Evolutionary conservation across 495 filamentous ascomycete species (phyloP), one percentile per base, ranked within the genome.

Genomic region (Letharia columbiana): DNA sequence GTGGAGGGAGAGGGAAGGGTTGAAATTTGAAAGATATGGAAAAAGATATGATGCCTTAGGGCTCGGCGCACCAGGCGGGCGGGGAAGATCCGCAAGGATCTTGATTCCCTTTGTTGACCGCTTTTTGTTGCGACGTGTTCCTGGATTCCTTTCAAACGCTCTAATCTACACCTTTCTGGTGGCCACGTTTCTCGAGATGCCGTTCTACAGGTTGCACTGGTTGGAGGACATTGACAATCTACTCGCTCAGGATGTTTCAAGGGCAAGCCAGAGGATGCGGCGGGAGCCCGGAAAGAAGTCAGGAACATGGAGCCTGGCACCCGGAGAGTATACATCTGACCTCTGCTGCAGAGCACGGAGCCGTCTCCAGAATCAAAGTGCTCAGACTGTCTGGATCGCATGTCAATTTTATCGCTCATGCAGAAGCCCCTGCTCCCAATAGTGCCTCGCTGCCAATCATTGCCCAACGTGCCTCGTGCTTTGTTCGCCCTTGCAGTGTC

Each of bases 341-440:
- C 13, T 17, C 52, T 7, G 28, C 52, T 64, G n/a, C 31, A 57
- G 12, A 37, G 15, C 23, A 31, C 50, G 62, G 40, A 52, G 39
- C 31, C 18, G 50, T 44, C 28, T 58, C 28, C 40, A 45, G 12
- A 11, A 4, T 15, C 10, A 42, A 45, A 33, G 15, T 58, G 50
- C 62, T 58, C 52, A 64, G 40, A 64, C 40, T 42, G 7, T 42
- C 62, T 28, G 40, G 37, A 33, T 64, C 62, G 62, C 62, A 41
- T 64, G 50, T 64, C 50, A 31, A 11, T 33, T 45, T 64, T 58
- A 64, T 64, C 15, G 49, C 62, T 64, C 62, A 64, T 64, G 62
- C 62, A 54, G 56, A 23, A 56, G 45, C 47, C 64, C 57, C 57
- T 66, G 64, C 37, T 13, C 12, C 20, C 64, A 40, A 37, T 31